Base-by-base conservation (phyloP, 306 rosid species). In the Heteromeles arbutifolia region DNA sequence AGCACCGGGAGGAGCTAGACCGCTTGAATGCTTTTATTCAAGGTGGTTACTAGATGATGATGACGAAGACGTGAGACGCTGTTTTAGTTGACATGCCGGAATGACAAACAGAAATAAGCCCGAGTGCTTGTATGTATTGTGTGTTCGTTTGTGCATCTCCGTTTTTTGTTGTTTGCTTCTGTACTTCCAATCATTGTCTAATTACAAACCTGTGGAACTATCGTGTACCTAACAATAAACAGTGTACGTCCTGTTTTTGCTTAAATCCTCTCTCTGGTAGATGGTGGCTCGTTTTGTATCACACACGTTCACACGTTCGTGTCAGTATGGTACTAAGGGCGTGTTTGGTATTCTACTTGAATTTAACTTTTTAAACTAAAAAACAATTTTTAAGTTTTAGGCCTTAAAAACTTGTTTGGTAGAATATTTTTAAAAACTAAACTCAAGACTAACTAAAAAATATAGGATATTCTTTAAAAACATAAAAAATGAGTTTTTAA, bases 1-100 rank as follows among this genome's bases (percentile, higher is more conserved):
- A 96, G 91, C 96, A 96, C 74, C 90, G 99, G 7, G 92, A 90
- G 84, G 99, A 96, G 90, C 94, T 96, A 4, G 85, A 90, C 74
- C 97, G 99, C 80, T 73, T 96, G 89, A 96, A 92, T 77, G 99
- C 98, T 73, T 96, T 5, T 69, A 96, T 96, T 77, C 99, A 96
- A 61, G 99, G 99, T 11, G 99, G 99, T 68, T 96, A 96, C 81
- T 96, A 87, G 88, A 79, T 79, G 87, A 82, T 56, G 90, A 84
- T 41, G 82, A 83, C 13, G 84, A 65, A 17, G 56, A 57, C 8
- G 74, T 58, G 29, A 73, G 73, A 21, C 11, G 75, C 83, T 67
- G 67, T 79, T 54, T 26, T 69, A 9, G 82, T 71, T 75, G 77
- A 77, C 74, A 76, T 74, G 81, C 81, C 64, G 74, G 44, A 53